phyloP scores from a whole-genome alignment of 2,329 filamentous ascomycete species.

The Pezicula radicicola region DNA sequence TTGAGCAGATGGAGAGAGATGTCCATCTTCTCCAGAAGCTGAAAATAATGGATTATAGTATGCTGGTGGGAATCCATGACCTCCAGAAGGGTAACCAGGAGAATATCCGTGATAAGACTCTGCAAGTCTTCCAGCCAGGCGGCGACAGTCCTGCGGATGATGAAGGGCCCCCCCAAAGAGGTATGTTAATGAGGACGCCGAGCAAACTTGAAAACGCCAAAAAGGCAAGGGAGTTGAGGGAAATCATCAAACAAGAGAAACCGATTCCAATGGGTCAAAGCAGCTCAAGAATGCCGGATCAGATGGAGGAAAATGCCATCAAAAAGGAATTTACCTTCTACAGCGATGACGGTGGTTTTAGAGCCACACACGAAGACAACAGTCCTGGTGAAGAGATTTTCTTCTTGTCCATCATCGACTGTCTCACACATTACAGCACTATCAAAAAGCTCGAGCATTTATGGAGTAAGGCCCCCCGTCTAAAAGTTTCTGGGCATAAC shows the following conservation, averaged over 20 bases:
- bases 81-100: slow-evolving; percentile 89
- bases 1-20: slow-evolving; percentile 85
- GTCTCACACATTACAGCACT: slow-evolving; percentile 91
- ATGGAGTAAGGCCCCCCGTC: slow-evolving; percentile 53
- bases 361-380: slow-evolving; percentile 89
- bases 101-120: slow-evolving; percentile 82
- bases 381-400: slow-evolving; percentile 87
- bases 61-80: slow-evolving; percentile 93
- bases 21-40: slow-evolving; percentile 82
- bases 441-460: slow-evolving; percentile 96
- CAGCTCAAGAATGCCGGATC: slow-evolving; percentile 83
- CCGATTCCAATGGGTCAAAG: slow-evolving; percentile 90
- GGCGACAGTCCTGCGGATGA: slow-evolving; percentile 63
- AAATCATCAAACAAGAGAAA: slow-evolving; percentile 89
- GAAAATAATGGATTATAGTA: slow-evolving; percentile 98
- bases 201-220: slow-evolving; percentile 89
- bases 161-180: slow-evolving; percentile 31
- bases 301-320: slow-evolving; percentile 72
- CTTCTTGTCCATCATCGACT: slow-evolving; percentile 97
- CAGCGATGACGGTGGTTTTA: slow-evolving; percentile 87
- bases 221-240: slow-evolving; percentile 85
- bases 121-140: slow-evolving; percentile 91
- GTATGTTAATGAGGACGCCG: slow-evolving; percentile 78
- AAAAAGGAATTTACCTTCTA: slow-evolving; percentile 80
- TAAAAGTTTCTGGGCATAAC: neutral